These are phyloP conservation scores for Pichia sp. DNA, from an alignment of 1,139 yeast species.

Conservation along the genomic window DNA sequence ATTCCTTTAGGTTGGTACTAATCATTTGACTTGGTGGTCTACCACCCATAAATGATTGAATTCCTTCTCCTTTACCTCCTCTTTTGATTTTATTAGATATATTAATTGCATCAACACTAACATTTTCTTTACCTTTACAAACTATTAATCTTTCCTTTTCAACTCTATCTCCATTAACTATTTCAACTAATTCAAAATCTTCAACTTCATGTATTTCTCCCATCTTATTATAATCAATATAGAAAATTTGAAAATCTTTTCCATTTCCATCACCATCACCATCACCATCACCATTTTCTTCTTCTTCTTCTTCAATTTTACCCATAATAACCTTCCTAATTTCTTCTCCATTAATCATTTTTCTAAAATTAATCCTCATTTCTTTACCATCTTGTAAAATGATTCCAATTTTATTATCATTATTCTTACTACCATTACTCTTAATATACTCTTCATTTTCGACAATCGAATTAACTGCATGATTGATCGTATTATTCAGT, in stretches of 20 bases:
- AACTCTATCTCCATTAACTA: slow-evolving; percentile 42
- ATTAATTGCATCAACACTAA: slow-evolving; percentile 62
- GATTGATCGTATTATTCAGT: slow-evolving; percentile 28
- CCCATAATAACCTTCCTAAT: slow-evolving; percentile 67
- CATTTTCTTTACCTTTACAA: slow-evolving; percentile 57
- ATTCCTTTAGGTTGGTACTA: slow-evolving; percentile 82
- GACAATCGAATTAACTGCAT: slow-evolving; percentile 24
- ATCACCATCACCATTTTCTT: background rate
- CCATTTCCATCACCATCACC: no score
- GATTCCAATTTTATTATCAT: slow-evolving; percentile 41
- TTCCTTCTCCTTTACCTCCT: slow-evolving; percentile 1
- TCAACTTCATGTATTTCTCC: slow-evolving; percentile 69
- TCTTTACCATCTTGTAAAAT: slow-evolving; percentile 74
- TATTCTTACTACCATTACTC: background rate
- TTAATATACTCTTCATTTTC: slow-evolving; percentile 13
- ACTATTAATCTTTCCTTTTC: slow-evolving; percentile 72
- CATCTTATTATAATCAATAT: slow-evolving; percentile 38
- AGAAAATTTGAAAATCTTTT: slow-evolving; percentile 30
- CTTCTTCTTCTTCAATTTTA: slow-evolving; percentile 31
- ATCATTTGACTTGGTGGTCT: slow-evolving; percentile 92
- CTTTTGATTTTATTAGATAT: slow-evolving; percentile 42
- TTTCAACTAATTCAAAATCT: slow-evolving; percentile 41
- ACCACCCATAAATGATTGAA: slow-evolving; percentile 69
- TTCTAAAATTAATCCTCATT: slow-evolving; percentile 65
- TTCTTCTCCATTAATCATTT: slow-evolving; percentile 60